phyloP scores from a whole-genome alignment of 108 stramenopile species.

The Chaetoceros tenuissimus region DNA sequence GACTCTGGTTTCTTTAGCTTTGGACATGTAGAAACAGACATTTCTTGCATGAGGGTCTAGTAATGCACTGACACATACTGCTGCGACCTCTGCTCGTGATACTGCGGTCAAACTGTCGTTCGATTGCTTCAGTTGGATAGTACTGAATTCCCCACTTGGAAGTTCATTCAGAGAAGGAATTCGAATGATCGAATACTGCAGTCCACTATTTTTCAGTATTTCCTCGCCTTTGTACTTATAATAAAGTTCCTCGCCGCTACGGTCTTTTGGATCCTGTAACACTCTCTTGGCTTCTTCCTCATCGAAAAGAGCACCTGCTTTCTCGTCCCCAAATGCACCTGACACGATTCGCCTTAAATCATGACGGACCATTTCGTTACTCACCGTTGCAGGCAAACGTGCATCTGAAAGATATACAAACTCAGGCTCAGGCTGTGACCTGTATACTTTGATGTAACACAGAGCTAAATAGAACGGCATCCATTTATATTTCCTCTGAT shows the following conservation, averaged over 20 bases:
- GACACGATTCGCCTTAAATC: conserved; percentile 36
- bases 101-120: conserved; percentile 43
- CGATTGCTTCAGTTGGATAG: conserved; percentile 45
- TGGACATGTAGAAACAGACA: conserved; percentile 70
- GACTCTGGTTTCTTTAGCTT: conserved; percentile 6
- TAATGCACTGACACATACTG: conserved; percentile 66
- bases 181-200: conserved; percentile 32
- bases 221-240: conserved; percentile 80
- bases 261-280: conserved; percentile 8
- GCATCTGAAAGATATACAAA: conserved; percentile 77
- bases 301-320: conserved; percentile 14
- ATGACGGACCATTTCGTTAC: conserved; percentile 59
- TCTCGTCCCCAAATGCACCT: conserved; percentile 13
- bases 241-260: conserved; percentile 64
- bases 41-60: conserved; percentile 76
- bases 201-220: conserved; percentile 65
- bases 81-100: conserved; percentile 71
- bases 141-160: conserved; percentile 46
- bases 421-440: conserved; percentile 73
- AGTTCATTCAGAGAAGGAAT: conserved; percentile 62
- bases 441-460: conserved; percentile 72
- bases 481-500: conserved; percentile 6
- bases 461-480: conserved; percentile 71
- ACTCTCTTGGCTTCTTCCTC: conserved; percentile 11
- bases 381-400: conserved; percentile 58